These are phyloP conservation scores for Aspergillus proliferans DNA, from an alignment of 2,329 filamentous ascomycete genomes.

Conservation along the genomic window DNA sequence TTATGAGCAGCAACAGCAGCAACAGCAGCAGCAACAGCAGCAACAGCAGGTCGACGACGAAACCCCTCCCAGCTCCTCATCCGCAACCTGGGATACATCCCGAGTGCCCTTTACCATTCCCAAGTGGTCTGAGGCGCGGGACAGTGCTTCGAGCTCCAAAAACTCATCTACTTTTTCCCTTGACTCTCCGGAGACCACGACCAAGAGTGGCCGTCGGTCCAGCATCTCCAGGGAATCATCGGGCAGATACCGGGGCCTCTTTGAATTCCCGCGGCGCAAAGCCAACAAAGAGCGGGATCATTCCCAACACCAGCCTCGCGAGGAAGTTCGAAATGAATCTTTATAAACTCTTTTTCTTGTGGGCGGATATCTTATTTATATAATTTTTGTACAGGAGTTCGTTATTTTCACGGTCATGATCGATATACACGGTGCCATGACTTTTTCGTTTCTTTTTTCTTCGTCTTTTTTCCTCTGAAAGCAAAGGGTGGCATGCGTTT, in stretches of 20 bases:
- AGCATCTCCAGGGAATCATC: conserved; percentile 34
- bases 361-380: not conserved
- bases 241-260: conserved; percentile 40
- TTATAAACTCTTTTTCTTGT: conserved; percentile 9
- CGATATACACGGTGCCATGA: not conserved
- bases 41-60: conserved; percentile 33
- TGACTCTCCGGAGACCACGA: conserved; percentile 33
- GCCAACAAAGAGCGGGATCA: conserved; percentile 37
- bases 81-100: conserved; percentile 37
- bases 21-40: too few species aligned
- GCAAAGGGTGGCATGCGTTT: not conserved
- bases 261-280: conserved; percentile 39
- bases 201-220: conserved; percentile 24
- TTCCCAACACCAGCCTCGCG: conserved; percentile 26
- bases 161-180: conserved; percentile 43
- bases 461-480: conserved; percentile 18
- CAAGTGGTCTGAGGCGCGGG: conserved; percentile 34
- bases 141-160: conserved; percentile 40
- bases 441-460: conserved; percentile 2
- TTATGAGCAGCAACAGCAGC: conserved; percentile 4
- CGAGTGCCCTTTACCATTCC: conserved; percentile 37
- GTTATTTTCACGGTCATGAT: not conserved
- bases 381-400: not conserved
- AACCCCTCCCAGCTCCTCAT: conserved; percentile 41
- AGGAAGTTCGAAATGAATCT: conserved; percentile 28